A percentile compares a stretch with the other conserved stretches of the same genome.
Evolutionary conservation across 352 stramenopile species (phyloP).

Genomic region (Albugo candida): DNA sequence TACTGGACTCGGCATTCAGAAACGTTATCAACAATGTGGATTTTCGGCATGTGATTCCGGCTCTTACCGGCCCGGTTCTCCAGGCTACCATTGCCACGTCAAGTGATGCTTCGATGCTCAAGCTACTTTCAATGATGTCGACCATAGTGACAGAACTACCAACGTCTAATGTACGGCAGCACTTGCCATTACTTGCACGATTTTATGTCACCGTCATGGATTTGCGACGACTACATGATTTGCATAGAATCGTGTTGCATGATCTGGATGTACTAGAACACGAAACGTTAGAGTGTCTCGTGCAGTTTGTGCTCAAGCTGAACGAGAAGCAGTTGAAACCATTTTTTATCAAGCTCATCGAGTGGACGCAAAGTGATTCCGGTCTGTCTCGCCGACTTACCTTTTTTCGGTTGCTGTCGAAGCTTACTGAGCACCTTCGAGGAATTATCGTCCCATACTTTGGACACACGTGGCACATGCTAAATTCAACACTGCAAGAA

Average conservation of each 20-base stretch:
- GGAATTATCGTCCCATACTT: constrained; percentile 82
- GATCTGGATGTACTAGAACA: constrained; percentile 55
- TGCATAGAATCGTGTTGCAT: constrained; percentile 29
- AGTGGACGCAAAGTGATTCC: constrained; percentile 36
- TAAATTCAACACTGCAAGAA: no score
- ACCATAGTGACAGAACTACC: constrained; percentile 38
- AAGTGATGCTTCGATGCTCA: constrained; percentile 1
- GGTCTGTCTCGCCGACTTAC: constrained; percentile 30
- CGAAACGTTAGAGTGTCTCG: constrained; percentile 47
- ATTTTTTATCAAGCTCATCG: constrained; percentile 65
- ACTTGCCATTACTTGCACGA: constrained; percentile 51
- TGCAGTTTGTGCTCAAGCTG: constrained; percentile 71
- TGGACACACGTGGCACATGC: constrained; percentile 14
- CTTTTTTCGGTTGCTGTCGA: constrained; percentile 66
- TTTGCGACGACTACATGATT: constrained; percentile 18
- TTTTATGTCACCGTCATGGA: constrained; percentile 72
- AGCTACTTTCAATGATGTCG: constrained; percentile 20
- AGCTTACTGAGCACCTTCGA: constrained; percentile 59
- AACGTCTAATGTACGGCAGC: constrained; percentile 25
- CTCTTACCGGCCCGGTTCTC: no score
- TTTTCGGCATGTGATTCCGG: no score
- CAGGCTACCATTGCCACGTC: background rate
- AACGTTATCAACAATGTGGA: no score
- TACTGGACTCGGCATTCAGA: no score
- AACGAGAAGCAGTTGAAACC: constrained; percentile 82